Conservation (phyloP, 2,329 filamentous ascomycete species). For the Furcasterigmium sp. region DNA sequence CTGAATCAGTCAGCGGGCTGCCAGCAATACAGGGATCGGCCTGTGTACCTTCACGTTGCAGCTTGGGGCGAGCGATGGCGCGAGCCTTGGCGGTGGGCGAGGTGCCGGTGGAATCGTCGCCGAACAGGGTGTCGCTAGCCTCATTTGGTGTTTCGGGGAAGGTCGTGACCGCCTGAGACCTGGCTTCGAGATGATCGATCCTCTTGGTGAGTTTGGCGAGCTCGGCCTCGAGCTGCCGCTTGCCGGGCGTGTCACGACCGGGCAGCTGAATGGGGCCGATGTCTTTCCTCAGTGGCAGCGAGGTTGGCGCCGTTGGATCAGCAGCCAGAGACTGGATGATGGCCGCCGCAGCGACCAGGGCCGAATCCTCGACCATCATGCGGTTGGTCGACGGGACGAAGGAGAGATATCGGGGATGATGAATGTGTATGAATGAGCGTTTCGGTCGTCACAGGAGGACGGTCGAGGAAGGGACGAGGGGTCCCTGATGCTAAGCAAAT, state of each 20-base stretch:
- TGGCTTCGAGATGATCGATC: constrained; percentile 77
- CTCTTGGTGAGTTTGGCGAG: constrained; percentile 72
- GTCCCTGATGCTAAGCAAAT: no score
- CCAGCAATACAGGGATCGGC: constrained; percentile 8
- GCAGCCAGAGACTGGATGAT: constrained; percentile 48
- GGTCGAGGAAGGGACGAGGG: no score
- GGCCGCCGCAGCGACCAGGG: constrained; percentile 47
- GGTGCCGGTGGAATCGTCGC: constrained; percentile 47
- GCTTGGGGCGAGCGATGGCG: constrained; percentile 10
- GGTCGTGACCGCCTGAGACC: constrained; percentile 56
- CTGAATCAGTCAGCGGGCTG: constrained; percentile 67
- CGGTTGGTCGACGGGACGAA: no score
- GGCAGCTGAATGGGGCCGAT: constrained; percentile 61
- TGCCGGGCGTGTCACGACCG: constrained; percentile 69
- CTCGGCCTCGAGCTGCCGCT: constrained; percentile 76
- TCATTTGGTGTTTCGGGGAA: constrained; percentile 83
- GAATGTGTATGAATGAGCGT: no score
- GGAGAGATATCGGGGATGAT: no score
- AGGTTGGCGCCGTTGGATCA: constrained; percentile 31
- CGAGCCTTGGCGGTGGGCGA: constrained; percentile 36
- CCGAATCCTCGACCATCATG: constrained; percentile 49
- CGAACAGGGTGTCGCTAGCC: constrained; percentile 59
- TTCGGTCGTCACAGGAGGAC: no score
- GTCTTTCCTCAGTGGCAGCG: constrained; percentile 34
- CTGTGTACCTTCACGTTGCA: constrained; percentile 14